These are phyloP conservation scores for Centrapalus pauciflorus DNA, from an alignment of 129 eudicot genomes.

Conservation along the genomic window DNA sequence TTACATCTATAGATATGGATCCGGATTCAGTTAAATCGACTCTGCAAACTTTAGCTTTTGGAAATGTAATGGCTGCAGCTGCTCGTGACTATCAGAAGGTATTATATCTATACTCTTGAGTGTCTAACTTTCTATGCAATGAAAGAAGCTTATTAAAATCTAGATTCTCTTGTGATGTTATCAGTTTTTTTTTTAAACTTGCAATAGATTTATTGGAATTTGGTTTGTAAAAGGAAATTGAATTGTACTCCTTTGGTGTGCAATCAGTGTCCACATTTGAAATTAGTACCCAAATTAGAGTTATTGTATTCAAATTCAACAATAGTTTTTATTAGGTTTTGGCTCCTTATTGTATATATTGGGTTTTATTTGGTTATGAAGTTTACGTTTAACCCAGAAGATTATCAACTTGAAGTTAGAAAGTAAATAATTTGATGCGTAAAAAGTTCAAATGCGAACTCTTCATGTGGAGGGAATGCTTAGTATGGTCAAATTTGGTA, in stretches of 20 bases:
- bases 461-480: background rate
- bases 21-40: constrained; percentile 93
- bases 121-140: background rate
- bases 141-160: background rate
- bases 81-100: constrained; percentile 97
- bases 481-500: background rate
- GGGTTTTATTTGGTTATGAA: background rate
- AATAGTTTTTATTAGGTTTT: no score
- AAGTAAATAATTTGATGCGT: background rate
- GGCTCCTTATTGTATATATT: background rate
- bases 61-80: constrained; percentile 86
- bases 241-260: background rate
- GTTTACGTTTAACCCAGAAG: background rate
- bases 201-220: background rate
- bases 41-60: constrained; percentile 45
- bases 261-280: background rate
- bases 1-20: constrained; percentile 42
- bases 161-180: background rate
- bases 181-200: background rate
- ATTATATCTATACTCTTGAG: background rate
- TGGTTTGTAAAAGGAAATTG: background rate
- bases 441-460: background rate
- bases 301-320: background rate
- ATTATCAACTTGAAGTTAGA: background rate
- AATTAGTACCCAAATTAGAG: background rate